A percentile compares a stretch with the other conserved stretches of the same genome.
These are phyloP conservation scores for Hypholoma sublateritium DNA, from an alignment of 768 basidiomycete species.

Conservation along the genomic window DNA sequence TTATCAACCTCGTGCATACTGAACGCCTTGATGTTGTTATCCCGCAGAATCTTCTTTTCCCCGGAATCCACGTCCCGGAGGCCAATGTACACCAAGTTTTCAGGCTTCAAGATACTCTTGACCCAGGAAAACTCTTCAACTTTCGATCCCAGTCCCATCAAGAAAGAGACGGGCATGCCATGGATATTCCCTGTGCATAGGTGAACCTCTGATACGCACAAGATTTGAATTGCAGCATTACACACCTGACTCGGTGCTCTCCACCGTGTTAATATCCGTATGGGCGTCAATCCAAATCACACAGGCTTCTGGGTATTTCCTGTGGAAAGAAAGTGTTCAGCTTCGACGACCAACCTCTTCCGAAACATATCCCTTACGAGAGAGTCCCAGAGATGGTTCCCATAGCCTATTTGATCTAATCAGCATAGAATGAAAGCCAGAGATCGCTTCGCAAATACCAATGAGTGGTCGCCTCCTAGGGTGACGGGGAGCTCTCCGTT, in stretches of 20 bases:
- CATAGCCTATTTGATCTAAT: slow-evolving; percentile 53
- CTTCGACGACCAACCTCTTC: not conserved
- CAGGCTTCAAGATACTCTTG: slow-evolving; percentile 64
- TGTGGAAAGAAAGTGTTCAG: slow-evolving; percentile 23
- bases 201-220: not conserved
- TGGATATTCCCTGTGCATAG: slow-evolving; percentile 79
- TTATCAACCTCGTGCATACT: slow-evolving; percentile 92
- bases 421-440: slow-evolving; percentile 5
- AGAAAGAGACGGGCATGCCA: slow-evolving; percentile 97
- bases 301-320: slow-evolving; percentile 75
- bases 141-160: slow-evolving; percentile 56
- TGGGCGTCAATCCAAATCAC: slow-evolving; percentile 98
- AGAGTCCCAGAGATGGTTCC: slow-evolving; percentile 93
- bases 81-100: slow-evolving; percentile 93
- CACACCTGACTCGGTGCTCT: slow-evolving; percentile 74
- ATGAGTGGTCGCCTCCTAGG: slow-evolving; percentile 93
- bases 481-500: slow-evolving; percentile 86
- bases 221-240: not conserved
- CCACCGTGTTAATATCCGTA: slow-evolving; percentile 91
- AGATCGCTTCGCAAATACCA: slow-evolving; percentile 44
- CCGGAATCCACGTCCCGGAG: slow-evolving; percentile 89
- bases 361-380: slow-evolving; percentile 41
- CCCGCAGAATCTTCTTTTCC: slow-evolving; percentile 84
- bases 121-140: slow-evolving; percentile 50
- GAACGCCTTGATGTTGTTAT: slow-evolving; percentile 82